phyloP scores from a whole-genome alignment of 2,329 filamentous ascomycete genomes.

The Parastagonospora nodorum region DNA sequence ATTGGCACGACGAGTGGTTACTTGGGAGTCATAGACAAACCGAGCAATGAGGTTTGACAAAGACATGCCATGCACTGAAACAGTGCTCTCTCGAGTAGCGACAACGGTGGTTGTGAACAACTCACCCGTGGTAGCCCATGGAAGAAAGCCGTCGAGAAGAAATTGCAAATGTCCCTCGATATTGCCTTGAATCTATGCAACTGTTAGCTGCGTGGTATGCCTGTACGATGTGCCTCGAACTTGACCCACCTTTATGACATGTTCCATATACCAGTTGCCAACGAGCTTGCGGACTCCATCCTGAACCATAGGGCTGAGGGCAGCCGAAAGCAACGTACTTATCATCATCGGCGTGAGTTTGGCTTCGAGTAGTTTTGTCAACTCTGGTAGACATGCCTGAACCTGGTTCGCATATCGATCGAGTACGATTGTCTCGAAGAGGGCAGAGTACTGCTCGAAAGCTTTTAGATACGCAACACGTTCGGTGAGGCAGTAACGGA shows the following conservation, averaged over 20 bases:
- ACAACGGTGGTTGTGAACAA: slow-evolving; percentile 50
- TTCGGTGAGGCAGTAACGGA: slow-evolving; percentile 24
- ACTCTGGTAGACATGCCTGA: slow-evolving; percentile 51
- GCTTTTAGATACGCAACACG: slow-evolving; percentile 30
- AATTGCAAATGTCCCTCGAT: slow-evolving; percentile 30
- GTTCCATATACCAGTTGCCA: slow-evolving; percentile 52
- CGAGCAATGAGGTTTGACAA: slow-evolving; percentile 44
- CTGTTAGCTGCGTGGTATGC: no score
- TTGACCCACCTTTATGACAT: slow-evolving; percentile 21
- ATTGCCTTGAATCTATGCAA: slow-evolving; percentile 3
- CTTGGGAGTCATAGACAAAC: slow-evolving; percentile 27
- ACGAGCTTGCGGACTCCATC: slow-evolving; percentile 54
- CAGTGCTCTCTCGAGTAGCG: slow-evolving; percentile 31
- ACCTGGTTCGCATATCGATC: slow-evolving; percentile 57
- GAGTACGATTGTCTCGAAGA: slow-evolving; percentile 56
- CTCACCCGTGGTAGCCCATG: slow-evolving; percentile 54
- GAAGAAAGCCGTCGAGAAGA: slow-evolving; percentile 49
- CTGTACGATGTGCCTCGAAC: background rate
- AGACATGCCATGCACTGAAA: slow-evolving; percentile 49
- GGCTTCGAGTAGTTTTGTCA: slow-evolving; percentile 46
- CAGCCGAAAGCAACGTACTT: slow-evolving; percentile 49
- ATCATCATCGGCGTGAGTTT: slow-evolving; percentile 49
- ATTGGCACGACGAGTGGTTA: background rate
- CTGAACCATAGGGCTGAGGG: slow-evolving; percentile 49
- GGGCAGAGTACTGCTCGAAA: slow-evolving; percentile 51